Evolutionary conservation across 176 grass and related monocot genomes (phyloP).

Genomic region (Triticum timopheevii): DNA sequence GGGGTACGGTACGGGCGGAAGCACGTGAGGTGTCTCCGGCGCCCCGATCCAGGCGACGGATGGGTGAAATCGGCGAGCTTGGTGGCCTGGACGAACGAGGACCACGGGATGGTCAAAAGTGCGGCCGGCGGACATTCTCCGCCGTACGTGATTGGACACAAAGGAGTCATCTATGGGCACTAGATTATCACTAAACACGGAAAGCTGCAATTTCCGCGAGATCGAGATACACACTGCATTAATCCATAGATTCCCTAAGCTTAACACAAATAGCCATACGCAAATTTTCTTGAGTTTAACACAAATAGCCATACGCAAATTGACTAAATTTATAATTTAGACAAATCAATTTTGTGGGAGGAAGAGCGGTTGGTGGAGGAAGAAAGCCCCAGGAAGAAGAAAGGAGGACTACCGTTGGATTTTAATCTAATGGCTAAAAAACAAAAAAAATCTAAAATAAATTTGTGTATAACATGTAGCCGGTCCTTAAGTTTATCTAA

Average conservation of each 20-base stretch:
- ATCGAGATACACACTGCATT: neutral
- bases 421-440: no score
- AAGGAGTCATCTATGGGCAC: neutral
- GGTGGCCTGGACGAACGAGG: neutral
- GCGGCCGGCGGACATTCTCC: neutral
- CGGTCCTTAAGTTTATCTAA: no score
- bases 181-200: neutral
- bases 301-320: no score
- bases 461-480: no score
- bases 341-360: no score
- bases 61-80: neutral
- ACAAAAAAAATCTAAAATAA: no score
- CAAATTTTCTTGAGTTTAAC: no score
- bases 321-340: no score
- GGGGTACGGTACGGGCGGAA: neutral
- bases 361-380: no score
- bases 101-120: neutral
- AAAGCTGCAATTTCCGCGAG: neutral
- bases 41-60: neutral
- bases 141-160: neutral
- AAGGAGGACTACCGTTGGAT: no score
- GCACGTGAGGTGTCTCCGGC: conserved; percentile 37
- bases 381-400: no score
- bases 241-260: neutral
- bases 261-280: no score